Evolutionary conservation across 169 alveolate species (phyloP).

Genomic region (Plasmodium chabaudi): DNA sequence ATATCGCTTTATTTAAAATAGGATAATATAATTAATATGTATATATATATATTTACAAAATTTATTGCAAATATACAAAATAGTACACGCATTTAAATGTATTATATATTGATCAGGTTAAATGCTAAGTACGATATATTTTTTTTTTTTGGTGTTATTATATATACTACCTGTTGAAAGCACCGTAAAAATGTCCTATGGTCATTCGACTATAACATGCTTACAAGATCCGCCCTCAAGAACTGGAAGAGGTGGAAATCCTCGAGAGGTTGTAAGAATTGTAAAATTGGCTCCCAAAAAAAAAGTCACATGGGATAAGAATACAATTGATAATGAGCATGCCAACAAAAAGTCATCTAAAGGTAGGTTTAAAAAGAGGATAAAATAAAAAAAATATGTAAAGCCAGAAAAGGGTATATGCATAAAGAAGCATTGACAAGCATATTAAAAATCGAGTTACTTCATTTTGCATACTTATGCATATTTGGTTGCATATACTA

Average conservation of each 20-base stretch:
- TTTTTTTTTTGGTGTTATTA: no score
- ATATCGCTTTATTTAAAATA: no score
- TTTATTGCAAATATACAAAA: no score
- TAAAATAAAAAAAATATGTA: not conserved
- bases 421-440: not conserved
- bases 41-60: no score
- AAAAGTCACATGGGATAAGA: slow-evolving; percentile 67
- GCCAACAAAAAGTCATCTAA: slow-evolving; percentile 73
- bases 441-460: not conserved
- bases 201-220: slow-evolving; percentile 61
- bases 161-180: no score
- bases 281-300: slow-evolving; percentile 68
- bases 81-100: no score
- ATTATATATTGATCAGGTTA: no score
- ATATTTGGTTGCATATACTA: slow-evolving; percentile 2
- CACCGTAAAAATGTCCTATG: slow-evolving; percentile 30
- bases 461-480: not conserved
- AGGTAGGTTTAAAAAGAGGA: slow-evolving; percentile 12
- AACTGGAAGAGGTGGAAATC: slow-evolving; percentile 47
- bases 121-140: no score
- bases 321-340: slow-evolving; percentile 66
- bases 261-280: slow-evolving; percentile 40
- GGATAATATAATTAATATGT: no score
- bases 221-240: slow-evolving; percentile 47
- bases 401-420: not conserved